Percentiles rank a stretch among this genome's conserved stretches.
These are phyloP conservation scores for Claviceps sp. DNA, from an alignment of 2,329 filamentous ascomycete genomes.

Conservation along the genomic window DNA sequence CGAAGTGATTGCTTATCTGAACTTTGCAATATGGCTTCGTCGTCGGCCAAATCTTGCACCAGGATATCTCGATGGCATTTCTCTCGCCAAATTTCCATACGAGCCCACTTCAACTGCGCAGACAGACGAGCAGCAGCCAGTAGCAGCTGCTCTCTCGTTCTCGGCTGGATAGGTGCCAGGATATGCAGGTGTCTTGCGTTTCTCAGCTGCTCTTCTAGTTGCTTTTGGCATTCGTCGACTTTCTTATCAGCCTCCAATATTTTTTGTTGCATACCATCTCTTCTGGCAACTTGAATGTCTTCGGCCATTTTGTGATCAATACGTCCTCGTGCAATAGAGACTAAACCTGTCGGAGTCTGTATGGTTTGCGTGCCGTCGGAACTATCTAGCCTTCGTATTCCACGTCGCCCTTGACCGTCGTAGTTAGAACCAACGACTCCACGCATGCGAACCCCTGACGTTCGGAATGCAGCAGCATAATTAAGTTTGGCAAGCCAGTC, in stretches of 20 bases:
- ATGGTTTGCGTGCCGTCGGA: slow-evolving; percentile 47
- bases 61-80: slow-evolving; percentile 87
- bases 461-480: slow-evolving; percentile 88
- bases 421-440: slow-evolving; percentile 76
- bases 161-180: slow-evolving; percentile 79
- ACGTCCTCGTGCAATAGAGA: slow-evolving; percentile 57
- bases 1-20: neutral
- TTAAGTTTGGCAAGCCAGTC: slow-evolving; percentile 96
- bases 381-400: slow-evolving; percentile 56
- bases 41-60: slow-evolving; percentile 72
- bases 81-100: slow-evolving; percentile 84
- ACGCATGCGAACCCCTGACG: slow-evolving; percentile 79
- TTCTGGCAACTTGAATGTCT: slow-evolving; percentile 71
- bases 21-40: slow-evolving; percentile 23
- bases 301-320: slow-evolving; percentile 74
- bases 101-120: slow-evolving; percentile 84
- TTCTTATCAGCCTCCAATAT: slow-evolving; percentile 75
- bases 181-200: slow-evolving; percentile 86
- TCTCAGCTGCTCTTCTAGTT: slow-evolving; percentile 69
- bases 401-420: slow-evolving; percentile 64
- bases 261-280: slow-evolving; percentile 70
- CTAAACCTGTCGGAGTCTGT: slow-evolving; percentile 59
- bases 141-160: slow-evolving; percentile 77
- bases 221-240: slow-evolving; percentile 56
- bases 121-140: slow-evolving; percentile 71